Conservation (phyloP, 2,329 filamentous ascomycete genomes). For the Phialemoniopsis sp. region DNA sequence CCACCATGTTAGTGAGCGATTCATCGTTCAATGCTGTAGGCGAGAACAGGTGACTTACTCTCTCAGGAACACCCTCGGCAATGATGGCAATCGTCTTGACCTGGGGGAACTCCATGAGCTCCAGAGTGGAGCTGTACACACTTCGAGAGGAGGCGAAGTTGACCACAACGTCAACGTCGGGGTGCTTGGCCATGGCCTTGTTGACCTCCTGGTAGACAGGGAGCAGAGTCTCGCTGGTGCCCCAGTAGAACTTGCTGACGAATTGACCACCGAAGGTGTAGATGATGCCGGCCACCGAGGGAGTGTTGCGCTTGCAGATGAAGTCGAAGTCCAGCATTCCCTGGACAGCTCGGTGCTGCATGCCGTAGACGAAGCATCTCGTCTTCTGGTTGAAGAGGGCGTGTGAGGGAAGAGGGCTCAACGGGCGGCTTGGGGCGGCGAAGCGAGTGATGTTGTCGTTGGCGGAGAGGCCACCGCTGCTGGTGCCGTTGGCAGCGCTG, state of each 20-base stretch:
- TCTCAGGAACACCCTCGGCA: slow-evolving; percentile 97
- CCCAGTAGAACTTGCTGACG: slow-evolving; percentile 99
- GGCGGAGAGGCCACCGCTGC: slow-evolving; percentile 54
- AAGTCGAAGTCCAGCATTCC: slow-evolving; percentile 99
- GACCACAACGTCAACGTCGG: slow-evolving; percentile 94
- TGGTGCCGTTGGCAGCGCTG: slow-evolving; percentile 43
- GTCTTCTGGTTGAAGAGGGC: slow-evolving; percentile 99
- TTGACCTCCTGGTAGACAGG: slow-evolving; percentile 94
- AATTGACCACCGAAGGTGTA: slow-evolving; percentile 99
- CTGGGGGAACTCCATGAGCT: slow-evolving; percentile 95
- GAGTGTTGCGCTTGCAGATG: slow-evolving; percentile 98
- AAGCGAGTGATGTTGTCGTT: slow-evolving; percentile 99
- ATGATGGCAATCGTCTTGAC: slow-evolving; percentile 99
- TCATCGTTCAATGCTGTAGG: not conserved
- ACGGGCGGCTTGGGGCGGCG: slow-evolving; percentile 82
- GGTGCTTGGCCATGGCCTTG: slow-evolving; percentile 95
- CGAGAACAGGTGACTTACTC: slow-evolving; percentile 56
- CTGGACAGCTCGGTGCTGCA: slow-evolving; percentile 90
- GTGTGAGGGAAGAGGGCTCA: slow-evolving; percentile 84
- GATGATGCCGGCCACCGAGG: slow-evolving; percentile 98
- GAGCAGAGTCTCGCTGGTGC: slow-evolving; percentile 96
- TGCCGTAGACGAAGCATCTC: slow-evolving; percentile 99
- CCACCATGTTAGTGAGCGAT: slow-evolving; percentile 16
- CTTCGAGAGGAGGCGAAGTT: slow-evolving; percentile 99
- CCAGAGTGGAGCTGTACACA: slow-evolving; percentile 98